Percentiles rank a stretch among this genome's conserved stretches.
These are phyloP conservation scores for Panellus pusillus DNA, from an alignment of 768 basidiomycete species.

Conservation along the genomic window DNA sequence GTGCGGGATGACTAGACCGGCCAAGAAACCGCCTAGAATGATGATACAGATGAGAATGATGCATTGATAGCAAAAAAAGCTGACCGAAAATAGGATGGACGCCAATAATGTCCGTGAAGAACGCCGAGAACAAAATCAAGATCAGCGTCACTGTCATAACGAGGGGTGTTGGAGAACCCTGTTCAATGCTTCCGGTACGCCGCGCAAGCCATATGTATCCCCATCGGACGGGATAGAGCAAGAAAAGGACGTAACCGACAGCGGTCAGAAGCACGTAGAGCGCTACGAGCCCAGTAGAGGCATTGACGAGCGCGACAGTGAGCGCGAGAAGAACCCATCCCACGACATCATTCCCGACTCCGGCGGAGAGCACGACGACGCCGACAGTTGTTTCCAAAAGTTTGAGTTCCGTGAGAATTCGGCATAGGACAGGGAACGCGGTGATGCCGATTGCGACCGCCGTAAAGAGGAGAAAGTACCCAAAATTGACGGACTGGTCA, in stretches of 20 bases:
- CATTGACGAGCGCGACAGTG: slow-evolving; percentile 82
- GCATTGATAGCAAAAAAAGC: slow-evolving; percentile 9
- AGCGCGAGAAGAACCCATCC: slow-evolving; percentile 86
- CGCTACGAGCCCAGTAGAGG: slow-evolving; percentile 69
- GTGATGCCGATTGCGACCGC: slow-evolving; percentile 83
- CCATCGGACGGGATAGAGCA: slow-evolving; percentile 65
- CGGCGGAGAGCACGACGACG: slow-evolving; percentile 76
- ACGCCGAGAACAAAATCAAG: slow-evolving; percentile 71
- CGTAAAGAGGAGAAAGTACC: slow-evolving; percentile 83
- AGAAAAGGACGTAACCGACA: slow-evolving; percentile 63
- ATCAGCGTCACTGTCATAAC: slow-evolving; percentile 84
- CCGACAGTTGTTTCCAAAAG: slow-evolving; percentile 87
- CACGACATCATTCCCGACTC: slow-evolving; percentile 74
- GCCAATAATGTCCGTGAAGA: slow-evolving; percentile 87
- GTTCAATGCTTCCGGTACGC: slow-evolving; percentile 70
- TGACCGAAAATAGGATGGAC: slow-evolving; percentile 68
- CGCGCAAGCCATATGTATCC: slow-evolving; percentile 66
- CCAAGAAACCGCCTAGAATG: slow-evolving; percentile 70
- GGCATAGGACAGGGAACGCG: slow-evolving; percentile 79
- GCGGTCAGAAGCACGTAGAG: slow-evolving; percentile 76
- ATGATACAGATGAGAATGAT: slow-evolving; percentile 18
- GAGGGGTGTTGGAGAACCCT: slow-evolving; percentile 64
- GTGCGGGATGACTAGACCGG: slow-evolving; percentile 80
- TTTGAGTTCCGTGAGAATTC: slow-evolving; percentile 81
- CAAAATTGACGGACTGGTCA: slow-evolving; percentile 57